Evolutionary conservation across 139 green algal genomes (phyloP), one percentile per base, ranked within the genome.

Genomic region (Micractinium sp.): DNA sequence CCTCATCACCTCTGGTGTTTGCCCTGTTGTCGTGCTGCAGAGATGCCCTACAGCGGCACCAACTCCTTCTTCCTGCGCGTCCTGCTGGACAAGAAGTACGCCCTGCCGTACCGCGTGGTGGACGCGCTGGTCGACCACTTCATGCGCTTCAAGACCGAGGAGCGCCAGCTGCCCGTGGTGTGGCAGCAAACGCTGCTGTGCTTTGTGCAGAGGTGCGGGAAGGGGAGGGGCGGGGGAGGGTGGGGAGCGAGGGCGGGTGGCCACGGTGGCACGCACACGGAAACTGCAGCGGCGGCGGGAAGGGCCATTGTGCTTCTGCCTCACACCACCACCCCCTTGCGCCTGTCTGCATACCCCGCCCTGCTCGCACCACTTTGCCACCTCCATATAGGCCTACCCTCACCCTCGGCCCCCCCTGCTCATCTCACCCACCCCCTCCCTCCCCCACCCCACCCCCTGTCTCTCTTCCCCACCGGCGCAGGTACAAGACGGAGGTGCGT

Each of bases 51-150:
- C 93, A 94, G 91, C 35, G 98, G 98, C 87, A 97, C 96, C 75
- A 99, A 96, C 80, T 96, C 91, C 89, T 99, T 99, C 95, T 99
- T 99, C 94, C 97, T 99, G 53, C 93, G 95, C 25, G 95, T 98
- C 81, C 93, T 99, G 90, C 92, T 99, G 91, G 97, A 99, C 93
- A 99, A 99, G 94, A 98, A 99, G 93, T 99, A 99, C 90, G 97
- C 98, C 18, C 91, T 99, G 93, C 98, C 98, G 14, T 99, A 98
- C 93, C 93, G 95, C 88, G 94, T 95, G 56, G 82, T 95, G 27
- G 95, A 95, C 77, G 89, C 87, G 9, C 71, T 96, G 56, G 85
- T 98, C 38, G 94, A 97, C 87, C 96, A 98, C 91, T 99, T 99
- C 86, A 69, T 93, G 87, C 85, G 89, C 5, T 98, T 98, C 86